Percentiles rank a stretch among this genome's conserved stretches.
phyloP scores from a whole-genome alignment of 805 yeast genomes.

The Candida boleticola region DNA sequence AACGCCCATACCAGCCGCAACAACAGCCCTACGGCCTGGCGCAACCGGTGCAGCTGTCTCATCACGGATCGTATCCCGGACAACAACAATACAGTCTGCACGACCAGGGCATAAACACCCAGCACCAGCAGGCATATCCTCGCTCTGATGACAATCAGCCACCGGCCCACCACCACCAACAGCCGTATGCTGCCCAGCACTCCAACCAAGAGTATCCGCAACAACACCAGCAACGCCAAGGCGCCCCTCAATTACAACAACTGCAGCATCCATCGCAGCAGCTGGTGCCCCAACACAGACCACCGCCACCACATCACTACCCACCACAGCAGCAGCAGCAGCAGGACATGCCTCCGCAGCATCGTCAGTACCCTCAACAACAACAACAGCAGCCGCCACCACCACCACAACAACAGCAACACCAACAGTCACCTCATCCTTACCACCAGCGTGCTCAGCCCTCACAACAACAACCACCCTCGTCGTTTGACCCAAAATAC shows the following conservation, averaged over 20 bases:
- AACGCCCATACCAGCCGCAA: conserved; percentile 10
- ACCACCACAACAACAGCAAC: conserved; percentile 8
- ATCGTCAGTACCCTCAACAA: conserved; percentile 8
- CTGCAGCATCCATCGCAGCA: neutral
- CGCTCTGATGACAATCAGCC: neutral
- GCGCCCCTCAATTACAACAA: neutral
- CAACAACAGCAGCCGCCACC: conserved; percentile 10
- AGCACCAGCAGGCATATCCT: conserved; percentile 5
- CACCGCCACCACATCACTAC: conserved; percentile 1
- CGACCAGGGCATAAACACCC: conserved; percentile 3
- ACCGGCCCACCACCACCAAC: neutral
- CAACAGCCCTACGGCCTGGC: neutral
- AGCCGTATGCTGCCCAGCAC: conserved; percentile 3
- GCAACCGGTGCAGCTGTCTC: neutral
- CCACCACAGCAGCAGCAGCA: conserved; percentile 4
- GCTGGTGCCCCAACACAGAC: conserved; percentile 2
- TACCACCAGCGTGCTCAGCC: conserved; percentile 2
- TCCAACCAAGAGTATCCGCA: conserved; percentile 3
- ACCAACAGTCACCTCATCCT: conserved; percentile 4
- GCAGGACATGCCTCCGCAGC: conserved; percentile 4
- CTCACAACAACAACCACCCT: conserved; percentile 1
- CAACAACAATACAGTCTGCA: neutral
- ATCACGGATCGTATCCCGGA: neutral
- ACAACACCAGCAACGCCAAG: conserved; percentile 1
- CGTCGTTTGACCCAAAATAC: conserved; percentile 5